Evolutionary conservation across 768 basidiomycete genomes (phyloP).

Genomic region (Serpula lacrymans): DNA sequence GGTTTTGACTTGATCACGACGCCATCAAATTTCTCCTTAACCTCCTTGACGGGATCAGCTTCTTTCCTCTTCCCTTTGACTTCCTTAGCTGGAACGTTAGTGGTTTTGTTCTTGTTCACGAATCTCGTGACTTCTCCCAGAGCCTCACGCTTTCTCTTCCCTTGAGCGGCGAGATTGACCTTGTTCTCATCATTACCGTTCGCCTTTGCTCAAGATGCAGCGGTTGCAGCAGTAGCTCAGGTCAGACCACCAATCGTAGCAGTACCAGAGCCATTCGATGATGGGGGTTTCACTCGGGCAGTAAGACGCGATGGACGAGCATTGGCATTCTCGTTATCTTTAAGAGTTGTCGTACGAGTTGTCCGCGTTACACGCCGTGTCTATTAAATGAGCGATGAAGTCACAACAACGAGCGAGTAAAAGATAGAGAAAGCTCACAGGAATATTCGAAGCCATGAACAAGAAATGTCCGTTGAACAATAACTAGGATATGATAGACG

Average conservation of each 20-base stretch:
- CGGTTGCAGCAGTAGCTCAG: constrained; percentile 40
- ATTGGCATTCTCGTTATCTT: constrained; percentile 69
- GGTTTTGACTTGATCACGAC: constrained; percentile 57
- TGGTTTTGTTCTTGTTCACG: constrained; percentile 38
- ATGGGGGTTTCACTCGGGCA: constrained; percentile 58
- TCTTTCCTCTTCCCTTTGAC: constrained; percentile 56
- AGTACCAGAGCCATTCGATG: constrained; percentile 31
- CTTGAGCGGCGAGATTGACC: constrained; percentile 44
- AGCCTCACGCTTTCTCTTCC: constrained; percentile 74
- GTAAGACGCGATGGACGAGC: constrained; percentile 57
- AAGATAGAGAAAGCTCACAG: too few relatives aligned
- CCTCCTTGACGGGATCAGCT: constrained; percentile 35
- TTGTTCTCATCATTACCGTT: constrained; percentile 34
- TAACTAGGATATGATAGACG: too few relatives aligned
- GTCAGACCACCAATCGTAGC: constrained; percentile 31
- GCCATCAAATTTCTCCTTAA: constrained; percentile 55
- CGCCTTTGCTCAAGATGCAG: constrained; percentile 32
- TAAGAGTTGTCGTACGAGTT: constrained; percentile 48
- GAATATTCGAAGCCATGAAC: too few relatives aligned
- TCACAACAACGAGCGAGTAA: too few relatives aligned
- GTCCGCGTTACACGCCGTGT: constrained; percentile 63
- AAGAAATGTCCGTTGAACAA: too few relatives aligned
- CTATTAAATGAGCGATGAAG: constrained; percentile 36
- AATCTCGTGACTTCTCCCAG: constrained; percentile 69
- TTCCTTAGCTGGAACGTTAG: constrained; percentile 34